Percentiles rank a stretch among this genome's conserved stretches.
phyloP scores from a whole-genome alignment of 2,329 filamentous ascomycete genomes.

The Aspergillus carbonarius region DNA sequence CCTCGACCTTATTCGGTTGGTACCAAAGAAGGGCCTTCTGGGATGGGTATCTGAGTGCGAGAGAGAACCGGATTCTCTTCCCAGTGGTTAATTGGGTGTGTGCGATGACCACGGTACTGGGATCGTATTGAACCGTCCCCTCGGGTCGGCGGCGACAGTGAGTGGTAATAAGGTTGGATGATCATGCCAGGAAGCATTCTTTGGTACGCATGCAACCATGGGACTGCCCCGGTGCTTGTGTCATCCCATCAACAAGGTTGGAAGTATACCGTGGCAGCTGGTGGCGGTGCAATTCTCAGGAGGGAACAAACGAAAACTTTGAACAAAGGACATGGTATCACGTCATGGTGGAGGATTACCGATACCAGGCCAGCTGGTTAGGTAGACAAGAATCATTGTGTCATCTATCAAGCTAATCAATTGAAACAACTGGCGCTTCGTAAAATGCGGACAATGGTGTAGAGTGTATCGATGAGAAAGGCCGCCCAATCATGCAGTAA shows the following conservation, averaged over 20 bases:
- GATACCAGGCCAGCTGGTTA: background rate
- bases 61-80: background rate
- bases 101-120: background rate
- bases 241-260: background rate
- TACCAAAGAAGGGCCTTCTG: background rate
- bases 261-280: background rate
- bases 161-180: background rate
- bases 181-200: background rate
- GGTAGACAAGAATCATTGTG: background rate
- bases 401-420: background rate
- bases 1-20: background rate
- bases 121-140: background rate
- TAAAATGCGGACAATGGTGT: background rate
- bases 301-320: background rate
- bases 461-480: constrained; percentile 1
- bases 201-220: background rate
- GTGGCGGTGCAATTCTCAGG: background rate
- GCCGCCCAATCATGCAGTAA: background rate
- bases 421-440: background rate
- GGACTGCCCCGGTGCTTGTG: background rate
- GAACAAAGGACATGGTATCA: background rate
- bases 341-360: background rate
- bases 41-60: background rate
- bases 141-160: background rate
- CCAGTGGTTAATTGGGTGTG: background rate